Percentiles rank a stretch among this genome's conserved stretches.
These are phyloP conservation scores for Syzygium oleosum DNA, from an alignment of 345 rosid genomes.

Conservation along the genomic window DNA sequence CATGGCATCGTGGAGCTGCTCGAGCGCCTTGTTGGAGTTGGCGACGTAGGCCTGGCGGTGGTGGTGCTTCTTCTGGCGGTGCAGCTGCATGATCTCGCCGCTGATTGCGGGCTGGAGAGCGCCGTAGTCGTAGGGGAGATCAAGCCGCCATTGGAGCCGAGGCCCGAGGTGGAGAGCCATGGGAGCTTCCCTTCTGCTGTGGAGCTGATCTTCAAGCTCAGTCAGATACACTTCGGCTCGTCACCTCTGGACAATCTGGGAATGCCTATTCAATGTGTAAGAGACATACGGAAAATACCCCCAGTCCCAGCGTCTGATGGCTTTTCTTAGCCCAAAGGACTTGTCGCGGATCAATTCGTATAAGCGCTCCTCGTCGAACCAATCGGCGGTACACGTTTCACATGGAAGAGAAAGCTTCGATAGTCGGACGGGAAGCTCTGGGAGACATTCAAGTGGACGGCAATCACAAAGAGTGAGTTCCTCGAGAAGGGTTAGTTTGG, in stretches of 20 bases:
- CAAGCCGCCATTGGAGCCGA: conserved; percentile 9
- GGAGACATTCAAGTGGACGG: background rate
- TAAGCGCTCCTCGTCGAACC: too few species aligned
- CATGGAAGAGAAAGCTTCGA: background rate
- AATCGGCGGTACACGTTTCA: too few species aligned
- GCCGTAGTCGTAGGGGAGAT: conserved; percentile 76
- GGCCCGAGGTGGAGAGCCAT: background rate
- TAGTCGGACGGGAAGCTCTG: background rate
- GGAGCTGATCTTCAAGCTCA: too few species aligned
- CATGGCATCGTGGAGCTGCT: too few species aligned
- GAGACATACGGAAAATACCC: too few species aligned
- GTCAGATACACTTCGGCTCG: too few species aligned
- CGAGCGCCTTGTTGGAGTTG: conserved; percentile 72
- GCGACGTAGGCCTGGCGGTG: conserved; percentile 90
- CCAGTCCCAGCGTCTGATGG: background rate
- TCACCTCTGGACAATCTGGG: too few species aligned
- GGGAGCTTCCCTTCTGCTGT: too few species aligned
- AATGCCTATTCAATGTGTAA: too few species aligned
- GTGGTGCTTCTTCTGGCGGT: conserved; percentile 55
- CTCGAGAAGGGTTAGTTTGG: background rate
- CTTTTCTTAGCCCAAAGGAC: background rate
- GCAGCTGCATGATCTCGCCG: conserved; percentile 91
- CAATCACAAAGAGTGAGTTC: background rate
- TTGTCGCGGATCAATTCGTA: background rate
- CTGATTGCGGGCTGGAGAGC: conserved; percentile 88